Percentiles rank a stretch among this genome's conserved stretches.
Conservation (phyloP, 495 filamentous ascomycete genomes). For the Penicillium pancosmium region DNA sequence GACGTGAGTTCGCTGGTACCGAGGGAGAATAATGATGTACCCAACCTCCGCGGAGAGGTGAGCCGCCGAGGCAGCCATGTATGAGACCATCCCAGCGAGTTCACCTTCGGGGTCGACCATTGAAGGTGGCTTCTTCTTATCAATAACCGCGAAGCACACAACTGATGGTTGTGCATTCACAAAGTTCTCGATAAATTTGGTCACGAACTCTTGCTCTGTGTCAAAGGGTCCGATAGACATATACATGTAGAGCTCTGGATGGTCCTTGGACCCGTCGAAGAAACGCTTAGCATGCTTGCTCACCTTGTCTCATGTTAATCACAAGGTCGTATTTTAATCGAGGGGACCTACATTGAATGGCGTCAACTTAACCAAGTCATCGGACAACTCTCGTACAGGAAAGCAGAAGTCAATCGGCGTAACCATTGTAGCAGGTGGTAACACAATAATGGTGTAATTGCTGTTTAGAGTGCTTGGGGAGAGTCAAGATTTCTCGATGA, state of each 20-base stretch:
- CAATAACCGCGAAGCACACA: constrained; percentile 28
- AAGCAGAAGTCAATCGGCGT: constrained; percentile 4
- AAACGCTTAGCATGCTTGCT: constrained; percentile 11
- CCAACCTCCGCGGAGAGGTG: constrained; percentile 25
- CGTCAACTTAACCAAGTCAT: constrained; percentile 10
- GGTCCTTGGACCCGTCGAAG: constrained; percentile 9
- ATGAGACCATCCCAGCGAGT: constrained; percentile 25
- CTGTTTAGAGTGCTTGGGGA: neutral
- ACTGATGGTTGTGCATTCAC: constrained; percentile 21
- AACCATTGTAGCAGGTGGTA: neutral
- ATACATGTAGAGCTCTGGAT: constrained; percentile 20
- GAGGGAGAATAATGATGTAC: constrained; percentile 27
- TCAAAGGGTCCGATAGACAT: constrained; percentile 15
- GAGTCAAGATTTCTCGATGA: neutral
- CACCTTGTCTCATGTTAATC: neutral
- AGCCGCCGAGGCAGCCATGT: constrained; percentile 14
- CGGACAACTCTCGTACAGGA: constrained; percentile 2
- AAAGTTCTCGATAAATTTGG: constrained; percentile 17
- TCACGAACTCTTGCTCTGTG: constrained; percentile 10
- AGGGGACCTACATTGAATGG: constrained; percentile 4
- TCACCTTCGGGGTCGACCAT: constrained; percentile 25
- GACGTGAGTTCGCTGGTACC: constrained; percentile 26
- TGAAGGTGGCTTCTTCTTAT: constrained; percentile 21
- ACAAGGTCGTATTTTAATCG: neutral
- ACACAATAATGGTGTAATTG: neutral